These are phyloP conservation scores for Fagus crenata DNA, from an alignment of 306 rosid species.

Conservation along the genomic window DNA sequence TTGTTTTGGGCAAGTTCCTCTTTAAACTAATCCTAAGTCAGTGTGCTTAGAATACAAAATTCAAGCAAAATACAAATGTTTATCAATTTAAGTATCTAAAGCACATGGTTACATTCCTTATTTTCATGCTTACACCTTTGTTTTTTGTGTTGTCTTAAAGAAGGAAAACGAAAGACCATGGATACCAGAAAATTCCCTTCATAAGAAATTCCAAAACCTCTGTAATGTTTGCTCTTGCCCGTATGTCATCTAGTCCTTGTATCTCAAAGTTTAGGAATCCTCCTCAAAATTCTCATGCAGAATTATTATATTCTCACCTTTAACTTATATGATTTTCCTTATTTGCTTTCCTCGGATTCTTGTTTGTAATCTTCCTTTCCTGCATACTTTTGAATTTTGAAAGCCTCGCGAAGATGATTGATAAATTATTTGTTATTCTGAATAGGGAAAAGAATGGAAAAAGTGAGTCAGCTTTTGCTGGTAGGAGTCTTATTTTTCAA, in stretches of 20 bases:
- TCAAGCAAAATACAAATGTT: constrained; percentile 20
- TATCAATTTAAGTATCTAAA: constrained; percentile 31
- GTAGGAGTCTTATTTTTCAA: constrained; percentile 32
- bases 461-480: constrained; percentile 35
- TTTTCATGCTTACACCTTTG: constrained; percentile 54
- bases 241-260: constrained; percentile 57
- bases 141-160: constrained; percentile 31
- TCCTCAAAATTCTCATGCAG: constrained; percentile 49
- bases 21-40: constrained; percentile 18
- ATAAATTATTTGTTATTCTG: not conserved
- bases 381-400: constrained; percentile 24
- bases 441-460: constrained; percentile 18
- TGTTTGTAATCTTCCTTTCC: constrained; percentile 39
- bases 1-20: constrained; percentile 45
- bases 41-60: constrained; percentile 34
- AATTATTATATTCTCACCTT: constrained; percentile 32
- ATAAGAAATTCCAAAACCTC: constrained; percentile 47
- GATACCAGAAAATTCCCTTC: constrained; percentile 46
- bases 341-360: constrained; percentile 54
- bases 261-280: constrained; percentile 57
- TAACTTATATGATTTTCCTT: constrained; percentile 58
- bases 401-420: constrained; percentile 12
- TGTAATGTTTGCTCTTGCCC: constrained; percentile 43
- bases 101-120: constrained; percentile 53
- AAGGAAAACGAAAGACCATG: constrained; percentile 30